Base-by-base conservation (phyloP, 371 early-diverging fungal genomes). In the Thermomucor indicae-seudaticae region DNA sequence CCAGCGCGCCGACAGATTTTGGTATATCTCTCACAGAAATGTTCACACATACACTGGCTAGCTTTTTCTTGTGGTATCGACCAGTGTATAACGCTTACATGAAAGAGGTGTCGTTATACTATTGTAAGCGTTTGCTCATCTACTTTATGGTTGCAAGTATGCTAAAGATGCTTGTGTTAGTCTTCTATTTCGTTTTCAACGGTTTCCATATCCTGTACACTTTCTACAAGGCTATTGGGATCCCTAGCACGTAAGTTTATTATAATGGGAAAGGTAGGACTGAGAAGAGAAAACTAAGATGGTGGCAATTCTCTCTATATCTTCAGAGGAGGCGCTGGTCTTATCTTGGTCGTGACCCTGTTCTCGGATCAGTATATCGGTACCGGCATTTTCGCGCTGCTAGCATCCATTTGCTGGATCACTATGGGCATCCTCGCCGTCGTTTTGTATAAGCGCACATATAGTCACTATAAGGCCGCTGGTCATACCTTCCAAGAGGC, bases 81-180 rank as follows among this genome's bases (percentile, higher is more conserved):
- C 94, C 94, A 17, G 78, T 89, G 31, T 93, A 93, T 70, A 89
- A 88, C 57, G 92, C 90, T 34, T 93, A 85, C 62, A 86, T 87
- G 86, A 91, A 89, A 64, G 91, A 92, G 54, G 82, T 80, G 58
- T 87, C 90, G 16, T 71, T 93, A 54, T 92, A 89, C 72, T 92
- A 85, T 66, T 89, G 87, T 83, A 80, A 66, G 80, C 70, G 19
- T 42, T 23, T 16, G 2, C 12, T 19, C 11, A 14, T 40, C 12
- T 20, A 17, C 16, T 6, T 45, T 12, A 25, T 45, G 25, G 16
- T 20, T 6, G 14, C 29, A 2, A 28, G 17, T 28, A 31, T 7
- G 45, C 8, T 27, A 25, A 19, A 30, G 12, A 49, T 35, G 24
- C 29, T 3, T 49, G 20, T 24, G 19, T 12, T 69, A 86, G 86